Evolutionary conservation across 805 yeast species (phyloP).

Genomic region (Kurtzmaniella cleridarum): DNA sequence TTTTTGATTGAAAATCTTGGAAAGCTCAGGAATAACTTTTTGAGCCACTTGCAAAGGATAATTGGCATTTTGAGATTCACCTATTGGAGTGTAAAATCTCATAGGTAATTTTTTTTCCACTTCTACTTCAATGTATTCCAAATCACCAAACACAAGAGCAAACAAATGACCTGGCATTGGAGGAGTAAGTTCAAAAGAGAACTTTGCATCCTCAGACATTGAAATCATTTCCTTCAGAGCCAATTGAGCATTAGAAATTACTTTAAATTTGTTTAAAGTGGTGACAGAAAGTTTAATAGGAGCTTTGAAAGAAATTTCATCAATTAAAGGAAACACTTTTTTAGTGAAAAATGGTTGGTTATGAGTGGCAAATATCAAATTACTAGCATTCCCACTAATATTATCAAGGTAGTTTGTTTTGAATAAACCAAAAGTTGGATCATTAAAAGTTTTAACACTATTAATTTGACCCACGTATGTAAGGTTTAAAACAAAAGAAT

Average conservation of each 20-base stretch:
- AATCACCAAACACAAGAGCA: slow-evolving; percentile 65
- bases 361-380: slow-evolving; percentile 61
- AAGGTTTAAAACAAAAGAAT: slow-evolving; percentile 15
- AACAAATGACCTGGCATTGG: slow-evolving; percentile 59
- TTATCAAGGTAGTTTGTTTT: slow-evolving; percentile 58
- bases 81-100: slow-evolving; percentile 51
- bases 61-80: slow-evolving; percentile 42
- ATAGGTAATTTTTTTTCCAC: slow-evolving; percentile 30
- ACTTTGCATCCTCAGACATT: slow-evolving; percentile 21
- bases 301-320: slow-evolving; percentile 55
- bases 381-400: slow-evolving; percentile 43
- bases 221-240: slow-evolving; percentile 10
- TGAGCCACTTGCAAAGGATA: slow-evolving; percentile 47
- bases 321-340: slow-evolving; percentile 62
- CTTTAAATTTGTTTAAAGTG: slow-evolving; percentile 42
- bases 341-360: slow-evolving; percentile 65
- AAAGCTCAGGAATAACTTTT: slow-evolving; percentile 44
- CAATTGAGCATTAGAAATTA: slow-evolving; percentile 45
- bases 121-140: slow-evolving; percentile 44
- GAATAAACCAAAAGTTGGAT: slow-evolving; percentile 60
- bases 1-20: slow-evolving; percentile 32
- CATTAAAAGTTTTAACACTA: slow-evolving; percentile 46
- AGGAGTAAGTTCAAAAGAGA: slow-evolving; percentile 49
- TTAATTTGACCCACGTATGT: slow-evolving; percentile 49
- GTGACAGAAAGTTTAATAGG: slow-evolving; percentile 45